These are phyloP conservation scores for Warburgia ugandensis DNA, from an alignment of 164 flowering plant genomes.

Conservation along the genomic window DNA sequence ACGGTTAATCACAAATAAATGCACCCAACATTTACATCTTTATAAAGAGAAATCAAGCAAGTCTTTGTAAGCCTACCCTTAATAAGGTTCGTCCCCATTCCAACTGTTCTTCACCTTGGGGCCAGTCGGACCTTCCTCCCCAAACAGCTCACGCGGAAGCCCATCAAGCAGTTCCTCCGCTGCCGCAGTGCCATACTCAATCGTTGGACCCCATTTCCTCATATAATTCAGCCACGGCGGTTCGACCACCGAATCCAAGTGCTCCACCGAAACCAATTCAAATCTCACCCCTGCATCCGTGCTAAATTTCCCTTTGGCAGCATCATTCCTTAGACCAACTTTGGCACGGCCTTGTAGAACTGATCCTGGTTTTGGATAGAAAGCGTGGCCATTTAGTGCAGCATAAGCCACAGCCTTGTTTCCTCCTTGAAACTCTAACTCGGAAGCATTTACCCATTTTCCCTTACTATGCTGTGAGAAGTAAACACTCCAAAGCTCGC, in stretches of 20 bases:
- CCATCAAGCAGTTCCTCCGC: conserved; percentile 16
- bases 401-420: conserved; percentile 34
- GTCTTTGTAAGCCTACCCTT: too few species aligned
- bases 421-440: conserved; percentile 33
- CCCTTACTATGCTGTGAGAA: conserved; percentile 39
- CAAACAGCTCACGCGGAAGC: conserved; percentile 27
- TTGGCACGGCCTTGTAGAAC: conserved; percentile 27
- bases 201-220: conserved; percentile 30
- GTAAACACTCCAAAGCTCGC: conserved; percentile 37
- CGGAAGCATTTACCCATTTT: conserved; percentile 29
- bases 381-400: conserved; percentile 46
- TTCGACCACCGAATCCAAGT: conserved; percentile 21
- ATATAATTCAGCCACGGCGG: conserved; percentile 31
- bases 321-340: conserved; percentile 46
- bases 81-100: conserved; percentile 32
- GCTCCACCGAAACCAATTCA: conserved; percentile 24
- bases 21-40: too few species aligned
- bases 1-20: too few species aligned
- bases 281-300: conserved; percentile 27
- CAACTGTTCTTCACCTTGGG: conserved; percentile 33
- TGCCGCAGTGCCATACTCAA: conserved; percentile 10
- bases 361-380: conserved; percentile 29
- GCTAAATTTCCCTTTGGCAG: conserved; percentile 21
- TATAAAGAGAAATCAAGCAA: too few species aligned
- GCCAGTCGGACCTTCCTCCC: conserved; percentile 39